A percentile compares a stretch with the other conserved stretches of the same genome.
Conservation (phyloP, 1,139 yeast species). For the Protomyces arabidopsidicola region DNA sequence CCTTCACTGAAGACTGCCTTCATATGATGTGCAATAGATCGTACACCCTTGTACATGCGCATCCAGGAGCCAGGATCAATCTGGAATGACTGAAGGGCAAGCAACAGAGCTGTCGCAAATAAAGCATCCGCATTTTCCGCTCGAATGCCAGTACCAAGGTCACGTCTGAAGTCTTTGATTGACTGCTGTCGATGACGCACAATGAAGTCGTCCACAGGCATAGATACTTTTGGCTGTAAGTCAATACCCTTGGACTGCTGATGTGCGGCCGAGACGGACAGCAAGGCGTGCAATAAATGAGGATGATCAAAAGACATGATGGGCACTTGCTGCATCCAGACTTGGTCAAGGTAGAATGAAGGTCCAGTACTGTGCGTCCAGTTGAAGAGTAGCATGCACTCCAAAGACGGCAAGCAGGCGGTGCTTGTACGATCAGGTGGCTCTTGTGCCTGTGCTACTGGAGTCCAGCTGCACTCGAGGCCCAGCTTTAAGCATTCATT, state of each 20-base stretch:
- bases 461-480: slow-evolving; percentile 13
- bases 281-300: slow-evolving; percentile 13
- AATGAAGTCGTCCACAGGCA: slow-evolving; percentile 19
- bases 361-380: slow-evolving; percentile 14
- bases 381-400: slow-evolving; percentile 19
- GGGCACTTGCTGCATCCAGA: slow-evolving; percentile 16
- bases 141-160: slow-evolving; percentile 6
- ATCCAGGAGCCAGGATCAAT: slow-evolving; percentile 21
- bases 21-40: slow-evolving; percentile 19
- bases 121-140: slow-evolving; percentile 18
- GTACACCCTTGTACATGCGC: slow-evolving; percentile 18
- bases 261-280: slow-evolving; percentile 20
- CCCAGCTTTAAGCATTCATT: slow-evolving; percentile 15
- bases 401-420: slow-evolving; percentile 3
- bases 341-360: slow-evolving; percentile 2
- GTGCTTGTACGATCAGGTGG: not conserved
- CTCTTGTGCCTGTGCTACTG: not conserved
- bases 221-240: slow-evolving; percentile 12
- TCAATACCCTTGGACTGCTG: slow-evolving; percentile 12
- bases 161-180: slow-evolving; percentile 10
- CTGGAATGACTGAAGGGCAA: slow-evolving; percentile 20
- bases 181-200: slow-evolving; percentile 19
- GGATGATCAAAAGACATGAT: slow-evolving; percentile 16
- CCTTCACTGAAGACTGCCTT: not conserved
- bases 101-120: slow-evolving; percentile 17